Conservation (phyloP, 768 basidiomycete genomes). For the Daedalea quercina region DNA sequence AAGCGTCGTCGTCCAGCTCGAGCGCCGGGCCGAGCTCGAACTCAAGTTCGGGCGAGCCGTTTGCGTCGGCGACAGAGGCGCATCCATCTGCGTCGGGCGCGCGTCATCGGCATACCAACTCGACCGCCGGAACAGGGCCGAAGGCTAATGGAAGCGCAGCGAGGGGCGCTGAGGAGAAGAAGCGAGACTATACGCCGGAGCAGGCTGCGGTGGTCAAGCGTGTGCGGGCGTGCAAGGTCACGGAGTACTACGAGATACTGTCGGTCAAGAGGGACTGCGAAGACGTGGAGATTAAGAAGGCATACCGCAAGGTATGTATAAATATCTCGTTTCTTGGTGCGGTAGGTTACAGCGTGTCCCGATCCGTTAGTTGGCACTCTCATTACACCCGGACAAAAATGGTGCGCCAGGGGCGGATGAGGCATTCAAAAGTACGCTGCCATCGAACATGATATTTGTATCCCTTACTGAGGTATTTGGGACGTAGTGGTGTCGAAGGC, state of each 20-base stretch:
- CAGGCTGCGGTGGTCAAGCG: conserved; percentile 80
- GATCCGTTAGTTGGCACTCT: conserved; percentile 65
- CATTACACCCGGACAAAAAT: conserved; percentile 89
- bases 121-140: conserved; percentile 31
- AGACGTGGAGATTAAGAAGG: conserved; percentile 84
- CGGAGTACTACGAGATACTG: conserved; percentile 92
- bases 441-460: conserved; percentile 2
- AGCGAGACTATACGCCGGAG: conserved; percentile 84
- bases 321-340: not conserved
- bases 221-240: conserved; percentile 78
- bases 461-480: conserved; percentile 6
- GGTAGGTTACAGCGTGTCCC: not conserved
- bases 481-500: conserved; percentile 91
- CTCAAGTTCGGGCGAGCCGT: conserved; percentile 30
- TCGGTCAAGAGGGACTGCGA: conserved; percentile 74
- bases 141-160: conserved; percentile 31
- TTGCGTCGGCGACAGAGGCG: conserved; percentile 49
- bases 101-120: conserved; percentile 48
- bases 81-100: conserved; percentile 71
- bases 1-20: conserved; percentile 34
- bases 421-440: conserved; percentile 83
- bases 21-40: conserved; percentile 23
- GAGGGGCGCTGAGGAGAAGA: conserved; percentile 38
- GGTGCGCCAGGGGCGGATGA: conserved; percentile 98
- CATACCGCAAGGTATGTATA: conserved; percentile 81